Evolutionary conservation across 73 alveolate genomes (phyloP).

Genomic region (Paramecium tetraurelia): DNA sequence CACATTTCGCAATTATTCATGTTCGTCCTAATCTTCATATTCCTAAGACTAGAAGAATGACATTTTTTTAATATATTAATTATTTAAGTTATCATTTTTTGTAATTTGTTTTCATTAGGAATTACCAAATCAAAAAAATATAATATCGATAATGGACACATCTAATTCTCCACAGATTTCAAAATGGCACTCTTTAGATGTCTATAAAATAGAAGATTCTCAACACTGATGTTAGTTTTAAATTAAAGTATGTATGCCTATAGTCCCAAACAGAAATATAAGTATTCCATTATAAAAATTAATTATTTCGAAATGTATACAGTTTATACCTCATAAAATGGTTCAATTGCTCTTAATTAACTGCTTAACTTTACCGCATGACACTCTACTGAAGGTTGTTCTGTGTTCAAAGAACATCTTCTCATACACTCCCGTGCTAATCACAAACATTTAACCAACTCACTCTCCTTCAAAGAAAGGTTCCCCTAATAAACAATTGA

Average conservation of each 20-base stretch:
- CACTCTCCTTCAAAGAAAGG: background rate
- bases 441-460: background rate
- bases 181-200: too few relatives aligned
- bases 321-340: slow-evolving; percentile 19
- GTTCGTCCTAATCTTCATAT: background rate
- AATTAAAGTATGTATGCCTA: background rate
- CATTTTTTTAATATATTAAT: background rate
- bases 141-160: too few relatives aligned
- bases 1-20: background rate
- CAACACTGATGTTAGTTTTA: background rate
- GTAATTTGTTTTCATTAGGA: background rate
- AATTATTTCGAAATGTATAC: background rate
- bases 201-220: too few relatives aligned
- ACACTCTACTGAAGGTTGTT: background rate
- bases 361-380: background rate
- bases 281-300: background rate
- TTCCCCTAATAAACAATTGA: background rate
- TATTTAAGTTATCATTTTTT: background rate
- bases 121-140: background rate
- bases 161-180: background rate
- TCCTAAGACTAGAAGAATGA: background rate
- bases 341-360: slow-evolving; percentile 6
- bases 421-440: background rate
- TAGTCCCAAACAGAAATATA: background rate
- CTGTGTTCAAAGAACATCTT: background rate